phyloP scores from a whole-genome alignment of 495 filamentous ascomycete species.

The Chlorociboria aeruginascens region DNA sequence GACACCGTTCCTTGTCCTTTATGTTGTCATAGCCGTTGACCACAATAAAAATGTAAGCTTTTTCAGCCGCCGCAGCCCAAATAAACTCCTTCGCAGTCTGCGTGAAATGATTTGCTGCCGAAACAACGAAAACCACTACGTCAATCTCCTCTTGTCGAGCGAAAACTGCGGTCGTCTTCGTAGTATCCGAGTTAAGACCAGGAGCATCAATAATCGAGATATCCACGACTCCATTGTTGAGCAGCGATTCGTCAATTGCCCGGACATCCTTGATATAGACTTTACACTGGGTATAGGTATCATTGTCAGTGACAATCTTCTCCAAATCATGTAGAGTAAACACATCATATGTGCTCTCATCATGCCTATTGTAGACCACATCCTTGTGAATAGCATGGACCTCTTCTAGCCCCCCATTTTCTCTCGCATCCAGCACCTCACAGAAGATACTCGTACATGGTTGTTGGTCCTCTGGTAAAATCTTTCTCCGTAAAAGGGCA shows the following conservation, averaged over 20 bases:
- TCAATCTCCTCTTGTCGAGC: slow-evolving; percentile 97
- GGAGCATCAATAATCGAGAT: slow-evolving; percentile 96
- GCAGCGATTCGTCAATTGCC: slow-evolving; percentile 80
- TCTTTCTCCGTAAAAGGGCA: slow-evolving; percentile 79
- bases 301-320: slow-evolving; percentile 78
- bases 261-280: slow-evolving; percentile 91
- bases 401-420: slow-evolving; percentile 85
- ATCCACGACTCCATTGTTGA: slow-evolving; percentile 96
- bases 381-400: slow-evolving; percentile 89
- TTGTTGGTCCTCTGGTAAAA: slow-evolving; percentile 92
- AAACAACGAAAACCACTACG: slow-evolving; percentile 96
- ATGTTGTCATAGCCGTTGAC: slow-evolving; percentile 97
- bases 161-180: slow-evolving; percentile 95
- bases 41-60: slow-evolving; percentile 98
- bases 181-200: slow-evolving; percentile 85
- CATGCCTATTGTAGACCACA: slow-evolving; percentile 66
- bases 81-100: slow-evolving; percentile 95
- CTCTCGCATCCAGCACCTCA: slow-evolving; percentile 83
- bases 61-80: slow-evolving; percentile 86
- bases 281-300: slow-evolving; percentile 86
- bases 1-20: slow-evolving; percentile 72
- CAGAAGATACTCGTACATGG: slow-evolving; percentile 99
- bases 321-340: slow-evolving; percentile 67
- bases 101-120: slow-evolving; percentile 94
- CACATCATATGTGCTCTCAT: slow-evolving; percentile 88